Evolutionary conservation across 2,329 filamentous ascomycete species (phyloP), one percentile per base, ranked within the genome.

Genomic region (Aspergillus sergii): DNA sequence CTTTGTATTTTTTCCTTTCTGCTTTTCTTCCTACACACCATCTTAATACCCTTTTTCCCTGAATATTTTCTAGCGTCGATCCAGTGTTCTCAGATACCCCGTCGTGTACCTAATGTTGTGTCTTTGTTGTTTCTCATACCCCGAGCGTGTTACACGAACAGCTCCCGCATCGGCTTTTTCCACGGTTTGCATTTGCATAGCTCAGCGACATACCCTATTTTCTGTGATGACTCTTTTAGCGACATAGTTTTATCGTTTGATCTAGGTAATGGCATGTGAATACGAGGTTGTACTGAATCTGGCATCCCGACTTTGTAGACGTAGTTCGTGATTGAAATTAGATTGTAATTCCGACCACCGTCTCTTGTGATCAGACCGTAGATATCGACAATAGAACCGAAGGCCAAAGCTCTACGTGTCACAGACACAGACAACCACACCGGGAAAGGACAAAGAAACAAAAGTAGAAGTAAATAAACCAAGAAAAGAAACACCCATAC

Each of bases 81-180:
- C 34, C 57, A 28, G 41, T 60, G 58, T 55, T 64, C 57, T 66
- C 62, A 61, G 66, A 70, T 70, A 69, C 67, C 68, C 68, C 39
- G 59, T 70, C 67, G 57, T 70, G 67, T 70, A 66, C 64, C 61
- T 58, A 34, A 36, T 54, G 50, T 54, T 30, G 51, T 58, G 45
- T 63, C 30, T 53, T 23, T 57, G 59, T 62, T 57, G 14, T 36
- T 32, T 61, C 50, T 60, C 68, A 68, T 69, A 69, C 68, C 68
- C 65, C 66, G 68, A 69, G 68, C 60, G 19, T 68, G 66, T 65
- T 59, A 63, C 66, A 64, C 61, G 39, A 62, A 61, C 65, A 67
- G 65, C 68, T 69, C 68, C 63, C 46, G 59, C 64, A 55, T 55
- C 32, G 51, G 51, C 58, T 60, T 62, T 56, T 63, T 60, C 53